These are phyloP conservation scores for Sporothrix pallida DNA, from an alignment of 2,329 filamentous ascomycete species.

Conservation along the genomic window DNA sequence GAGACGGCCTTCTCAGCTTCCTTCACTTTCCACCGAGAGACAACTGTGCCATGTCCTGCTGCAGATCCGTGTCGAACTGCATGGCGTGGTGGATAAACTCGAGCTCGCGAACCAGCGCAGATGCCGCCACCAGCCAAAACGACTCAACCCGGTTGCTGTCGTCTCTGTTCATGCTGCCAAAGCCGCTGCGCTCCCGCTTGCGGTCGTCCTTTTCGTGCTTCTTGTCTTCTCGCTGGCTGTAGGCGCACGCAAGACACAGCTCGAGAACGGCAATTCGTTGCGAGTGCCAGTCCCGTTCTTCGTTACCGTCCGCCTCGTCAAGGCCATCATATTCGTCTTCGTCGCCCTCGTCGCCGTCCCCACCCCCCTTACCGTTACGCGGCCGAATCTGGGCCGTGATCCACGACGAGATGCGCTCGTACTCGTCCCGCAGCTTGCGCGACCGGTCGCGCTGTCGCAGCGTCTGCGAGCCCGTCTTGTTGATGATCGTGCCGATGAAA, in stretches of 20 bases:
- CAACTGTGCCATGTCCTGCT: conserved; percentile 25
- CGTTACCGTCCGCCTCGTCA: neutral
- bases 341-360: neutral
- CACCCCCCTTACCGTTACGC: neutral
- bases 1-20: no score
- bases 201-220: neutral
- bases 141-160: conserved; percentile 39
- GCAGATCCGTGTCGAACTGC: conserved; percentile 15
- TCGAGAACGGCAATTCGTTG: conserved; percentile 39
- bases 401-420: conserved; percentile 54
- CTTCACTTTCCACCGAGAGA: neutral
- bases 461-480: conserved; percentile 56
- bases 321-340: neutral
- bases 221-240: conserved; percentile 24
- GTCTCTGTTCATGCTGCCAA: neutral
- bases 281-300: conserved; percentile 26
- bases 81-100: conserved; percentile 31
- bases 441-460: conserved; percentile 59
- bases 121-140: conserved; percentile 44
- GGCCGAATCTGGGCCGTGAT: conserved; percentile 41
- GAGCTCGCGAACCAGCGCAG: conserved; percentile 43
- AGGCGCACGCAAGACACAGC: conserved; percentile 44
- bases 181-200: neutral
- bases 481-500: conserved; percentile 62
- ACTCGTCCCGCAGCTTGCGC: conserved; percentile 58